Percentiles rank a stretch among this genome's conserved stretches.
phyloP scores from a whole-genome alignment of 176 grass and related monocot genomes.

The Thinopyrum elongatum region DNA sequence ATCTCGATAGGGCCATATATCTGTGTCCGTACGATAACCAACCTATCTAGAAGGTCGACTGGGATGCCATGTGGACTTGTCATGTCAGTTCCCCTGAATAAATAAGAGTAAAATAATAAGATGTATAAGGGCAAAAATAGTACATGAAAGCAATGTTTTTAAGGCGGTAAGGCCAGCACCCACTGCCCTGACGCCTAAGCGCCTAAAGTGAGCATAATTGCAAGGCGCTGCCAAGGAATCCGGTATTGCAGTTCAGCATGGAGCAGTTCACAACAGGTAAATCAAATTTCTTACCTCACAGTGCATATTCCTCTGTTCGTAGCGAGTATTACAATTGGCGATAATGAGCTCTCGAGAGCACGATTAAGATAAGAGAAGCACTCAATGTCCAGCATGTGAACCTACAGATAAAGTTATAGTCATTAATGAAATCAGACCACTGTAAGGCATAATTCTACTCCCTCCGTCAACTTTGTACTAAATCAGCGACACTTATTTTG shows the following conservation, averaged over 20 bases:
- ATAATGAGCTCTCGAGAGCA: constrained; percentile 82
- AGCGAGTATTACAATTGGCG: constrained; percentile 90
- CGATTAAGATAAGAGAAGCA: constrained; percentile 98
- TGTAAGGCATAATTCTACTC: neutral
- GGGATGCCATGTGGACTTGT: constrained; percentile 92
- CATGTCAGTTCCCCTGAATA: constrained; percentile 93
- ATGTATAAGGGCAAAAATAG: neutral
- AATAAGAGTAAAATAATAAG: constrained; percentile 28
- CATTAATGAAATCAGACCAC: neutral
- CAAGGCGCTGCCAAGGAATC: neutral
- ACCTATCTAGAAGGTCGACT: constrained; percentile 87
- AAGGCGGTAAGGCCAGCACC: too few species aligned
- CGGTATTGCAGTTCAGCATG: neutral
- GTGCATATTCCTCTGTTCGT: constrained; percentile 94
- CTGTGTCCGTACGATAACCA: constrained; percentile 91
- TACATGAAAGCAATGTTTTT: neutral
- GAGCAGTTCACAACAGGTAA: constrained; percentile 5
- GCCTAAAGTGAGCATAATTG: too few species aligned
- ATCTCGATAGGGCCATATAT: constrained; percentile 89
- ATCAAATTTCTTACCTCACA: constrained; percentile 61
- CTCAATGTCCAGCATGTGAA: constrained; percentile 95
- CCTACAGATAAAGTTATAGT: constrained; percentile 51
- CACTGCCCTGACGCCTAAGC: too few species aligned
- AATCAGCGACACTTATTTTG: too few species aligned
- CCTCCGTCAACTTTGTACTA: too few species aligned